Conservation (phyloP, 805 yeast genomes). For the Lachancea sp. region DNA sequence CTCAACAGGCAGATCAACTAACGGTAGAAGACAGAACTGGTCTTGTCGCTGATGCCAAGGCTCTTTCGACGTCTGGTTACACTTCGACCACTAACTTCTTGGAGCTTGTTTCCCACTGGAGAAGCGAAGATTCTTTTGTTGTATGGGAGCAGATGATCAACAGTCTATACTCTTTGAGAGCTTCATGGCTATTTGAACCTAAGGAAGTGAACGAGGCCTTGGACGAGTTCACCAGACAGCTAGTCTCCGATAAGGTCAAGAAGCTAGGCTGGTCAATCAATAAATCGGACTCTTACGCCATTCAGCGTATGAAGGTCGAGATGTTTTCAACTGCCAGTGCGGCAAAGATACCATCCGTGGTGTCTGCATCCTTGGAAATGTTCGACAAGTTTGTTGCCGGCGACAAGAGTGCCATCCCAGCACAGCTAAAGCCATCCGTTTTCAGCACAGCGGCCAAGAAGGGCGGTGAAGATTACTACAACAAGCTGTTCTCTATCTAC, state of each 20-base stretch:
- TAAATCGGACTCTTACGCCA: constrained; percentile 48
- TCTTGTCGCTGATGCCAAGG: constrained; percentile 70
- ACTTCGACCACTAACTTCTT: constrained; percentile 57
- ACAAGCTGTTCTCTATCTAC: constrained; percentile 55
- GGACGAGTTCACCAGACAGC: constrained; percentile 45
- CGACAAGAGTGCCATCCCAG: constrained; percentile 62
- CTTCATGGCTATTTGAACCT: constrained; percentile 52
- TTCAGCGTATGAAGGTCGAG: constrained; percentile 59
- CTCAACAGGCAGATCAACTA: constrained; percentile 49
- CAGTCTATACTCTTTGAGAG: constrained; percentile 42
- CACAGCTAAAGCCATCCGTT: constrained; percentile 62
- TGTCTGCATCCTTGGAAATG: constrained; percentile 40
- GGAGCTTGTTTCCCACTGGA: constrained; percentile 54
- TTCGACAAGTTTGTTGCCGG: constrained; percentile 55
- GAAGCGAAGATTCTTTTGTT: constrained; percentile 51
- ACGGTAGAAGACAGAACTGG: constrained; percentile 76
- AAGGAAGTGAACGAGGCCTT: constrained; percentile 42
- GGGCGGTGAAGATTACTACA: constrained; percentile 59
- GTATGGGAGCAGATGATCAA: constrained; percentile 60
- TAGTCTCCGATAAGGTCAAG: constrained; percentile 49
- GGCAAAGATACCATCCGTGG: constrained; percentile 44
- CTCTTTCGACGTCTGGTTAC: constrained; percentile 65
- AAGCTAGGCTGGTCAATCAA: constrained; percentile 61
- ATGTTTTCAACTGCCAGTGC: constrained; percentile 56
- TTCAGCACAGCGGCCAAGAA: constrained; percentile 58